Percentiles rank a stretch among this genome's conserved stretches.
Conservation (phyloP, 2,329 filamentous ascomycete species). For the Alternaria sp. region DNA sequence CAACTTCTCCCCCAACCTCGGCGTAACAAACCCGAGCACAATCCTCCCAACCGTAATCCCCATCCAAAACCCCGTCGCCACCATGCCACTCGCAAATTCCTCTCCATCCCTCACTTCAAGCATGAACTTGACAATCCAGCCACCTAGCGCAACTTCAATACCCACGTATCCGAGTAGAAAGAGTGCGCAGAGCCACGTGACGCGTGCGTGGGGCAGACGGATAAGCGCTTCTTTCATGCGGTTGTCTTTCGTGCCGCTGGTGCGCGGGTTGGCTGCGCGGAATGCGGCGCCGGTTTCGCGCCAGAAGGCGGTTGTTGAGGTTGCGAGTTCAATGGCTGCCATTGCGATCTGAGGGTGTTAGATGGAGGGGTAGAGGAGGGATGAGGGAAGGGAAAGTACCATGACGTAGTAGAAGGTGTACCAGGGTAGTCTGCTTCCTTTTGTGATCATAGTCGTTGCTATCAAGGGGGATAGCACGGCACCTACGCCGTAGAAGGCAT, state of each 20-base stretch:
- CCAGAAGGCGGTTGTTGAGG: slow-evolving; percentile 67
- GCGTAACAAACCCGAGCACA: slow-evolving; percentile 77
- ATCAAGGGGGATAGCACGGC: slow-evolving; percentile 73
- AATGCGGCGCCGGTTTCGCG: slow-evolving; percentile 64
- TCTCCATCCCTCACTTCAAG: slow-evolving; percentile 73
- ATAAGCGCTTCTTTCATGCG: slow-evolving; percentile 59
- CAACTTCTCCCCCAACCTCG: slow-evolving; percentile 72
- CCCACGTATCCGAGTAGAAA: slow-evolving; percentile 84
- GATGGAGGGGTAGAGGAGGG: neutral
- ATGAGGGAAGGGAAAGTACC: slow-evolving; percentile 52
- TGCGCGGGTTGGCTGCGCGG: slow-evolving; percentile 57
- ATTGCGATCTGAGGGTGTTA: slow-evolving; percentile 55
- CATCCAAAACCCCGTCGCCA: slow-evolving; percentile 82
- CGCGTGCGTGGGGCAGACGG: slow-evolving; percentile 53
- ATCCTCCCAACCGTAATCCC: slow-evolving; percentile 78
- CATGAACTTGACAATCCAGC: slow-evolving; percentile 86
- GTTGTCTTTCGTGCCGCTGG: slow-evolving; percentile 54
- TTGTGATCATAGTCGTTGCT: slow-evolving; percentile 75
- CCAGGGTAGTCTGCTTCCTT: slow-evolving; percentile 65
- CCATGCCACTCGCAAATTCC: slow-evolving; percentile 75
- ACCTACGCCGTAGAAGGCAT: slow-evolving; percentile 74
- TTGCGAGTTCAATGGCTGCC: slow-evolving; percentile 62
- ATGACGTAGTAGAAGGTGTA: slow-evolving; percentile 79
- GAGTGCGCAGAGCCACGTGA: slow-evolving; percentile 74
- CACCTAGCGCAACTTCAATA: slow-evolving; percentile 75